These are phyloP conservation scores for Primulina tabacum DNA, from an alignment of 257 asterid species.

Conservation along the genomic window DNA sequence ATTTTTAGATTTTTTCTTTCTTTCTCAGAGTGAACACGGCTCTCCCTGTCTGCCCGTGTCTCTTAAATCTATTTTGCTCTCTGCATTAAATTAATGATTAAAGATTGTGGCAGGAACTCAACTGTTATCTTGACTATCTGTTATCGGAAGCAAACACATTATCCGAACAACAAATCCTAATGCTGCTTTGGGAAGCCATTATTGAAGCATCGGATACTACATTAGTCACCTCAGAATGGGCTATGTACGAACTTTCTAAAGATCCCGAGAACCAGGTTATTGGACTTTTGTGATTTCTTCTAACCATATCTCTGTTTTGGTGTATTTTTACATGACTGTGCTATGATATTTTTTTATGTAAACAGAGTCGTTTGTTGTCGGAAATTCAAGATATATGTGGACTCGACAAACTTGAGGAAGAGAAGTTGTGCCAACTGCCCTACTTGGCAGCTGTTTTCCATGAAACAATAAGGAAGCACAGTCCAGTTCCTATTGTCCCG, in stretches of 20 bases:
- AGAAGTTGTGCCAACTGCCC: conserved; percentile 48
- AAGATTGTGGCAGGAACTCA: conserved; percentile 35
- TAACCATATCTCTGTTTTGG: not conserved
- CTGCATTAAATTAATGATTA: not conserved
- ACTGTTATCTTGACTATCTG: conserved; percentile 52
- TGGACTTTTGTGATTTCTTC: not conserved
- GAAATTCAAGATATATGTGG: conserved; percentile 50
- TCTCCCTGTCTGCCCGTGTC: not conserved
- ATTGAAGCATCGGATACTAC: conserved; percentile 74
- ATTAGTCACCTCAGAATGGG: conserved; percentile 48
- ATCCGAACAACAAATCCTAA: conserved; percentile 50
- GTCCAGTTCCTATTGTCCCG: conserved; percentile 70
- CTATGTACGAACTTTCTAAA: conserved; percentile 70
- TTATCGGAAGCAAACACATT: conserved; percentile 46
- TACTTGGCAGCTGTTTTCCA: conserved; percentile 63
- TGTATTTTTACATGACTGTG: not conserved
- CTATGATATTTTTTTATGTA: not conserved
- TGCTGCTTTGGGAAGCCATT: conserved; percentile 64
- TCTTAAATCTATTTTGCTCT: not conserved
- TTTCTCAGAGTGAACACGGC: not conserved
- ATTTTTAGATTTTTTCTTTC: too few relatives aligned
- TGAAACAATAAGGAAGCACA: conserved; percentile 59
- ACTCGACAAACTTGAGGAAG: conserved; percentile 43
- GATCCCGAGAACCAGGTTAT: conserved; percentile 53
- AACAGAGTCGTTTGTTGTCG: conserved; percentile 41